Percentiles rank a stretch among this genome's conserved stretches.
These are phyloP conservation scores for Oryza longistaminata DNA, from an alignment of 176 grass and related monocot genomes.

Conservation along the genomic window DNA sequence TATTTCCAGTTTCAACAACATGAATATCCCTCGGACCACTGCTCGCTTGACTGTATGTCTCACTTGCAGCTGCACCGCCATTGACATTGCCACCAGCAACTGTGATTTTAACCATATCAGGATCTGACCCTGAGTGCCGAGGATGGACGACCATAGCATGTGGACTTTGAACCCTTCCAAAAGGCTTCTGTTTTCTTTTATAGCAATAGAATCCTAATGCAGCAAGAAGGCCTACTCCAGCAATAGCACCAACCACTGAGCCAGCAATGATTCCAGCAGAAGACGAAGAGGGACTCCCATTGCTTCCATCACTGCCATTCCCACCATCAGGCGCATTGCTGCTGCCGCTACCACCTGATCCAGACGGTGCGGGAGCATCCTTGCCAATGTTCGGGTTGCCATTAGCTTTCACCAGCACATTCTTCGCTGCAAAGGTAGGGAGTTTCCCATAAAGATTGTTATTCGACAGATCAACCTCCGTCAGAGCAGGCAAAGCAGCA, in stretches of 20 bases:
- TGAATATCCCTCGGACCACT: constrained; percentile 65
- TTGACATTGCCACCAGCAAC: constrained; percentile 52
- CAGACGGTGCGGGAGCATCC: constrained; percentile 39
- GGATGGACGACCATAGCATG: constrained; percentile 85
- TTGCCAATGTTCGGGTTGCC: constrained; percentile 77
- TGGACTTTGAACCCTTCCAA: constrained; percentile 73
- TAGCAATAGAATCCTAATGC: constrained; percentile 79
- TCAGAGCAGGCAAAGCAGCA: constrained; percentile 46
- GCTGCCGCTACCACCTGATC: constrained; percentile 8
- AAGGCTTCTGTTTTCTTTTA: constrained; percentile 73
- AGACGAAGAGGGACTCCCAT: constrained; percentile 39
- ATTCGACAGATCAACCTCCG: constrained; percentile 59
- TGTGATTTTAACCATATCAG: constrained; percentile 82
- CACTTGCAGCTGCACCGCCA: constrained; percentile 42
- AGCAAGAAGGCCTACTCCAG: constrained; percentile 53
- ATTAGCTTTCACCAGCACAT: constrained; percentile 38
- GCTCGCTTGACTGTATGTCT: constrained; percentile 52
- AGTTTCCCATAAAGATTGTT: constrained; percentile 72
- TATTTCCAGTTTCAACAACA: constrained; percentile 88
- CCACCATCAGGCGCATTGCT: neutral
- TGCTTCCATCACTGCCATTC: constrained; percentile 2
- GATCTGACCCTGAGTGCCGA: constrained; percentile 72
- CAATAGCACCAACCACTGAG: constrained; percentile 50
- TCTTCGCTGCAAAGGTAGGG: constrained; percentile 53
- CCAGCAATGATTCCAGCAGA: constrained; percentile 58